These are phyloP conservation scores for Boletus barrowsii DNA, from an alignment of 768 basidiomycete genomes.

Conservation along the genomic window DNA sequence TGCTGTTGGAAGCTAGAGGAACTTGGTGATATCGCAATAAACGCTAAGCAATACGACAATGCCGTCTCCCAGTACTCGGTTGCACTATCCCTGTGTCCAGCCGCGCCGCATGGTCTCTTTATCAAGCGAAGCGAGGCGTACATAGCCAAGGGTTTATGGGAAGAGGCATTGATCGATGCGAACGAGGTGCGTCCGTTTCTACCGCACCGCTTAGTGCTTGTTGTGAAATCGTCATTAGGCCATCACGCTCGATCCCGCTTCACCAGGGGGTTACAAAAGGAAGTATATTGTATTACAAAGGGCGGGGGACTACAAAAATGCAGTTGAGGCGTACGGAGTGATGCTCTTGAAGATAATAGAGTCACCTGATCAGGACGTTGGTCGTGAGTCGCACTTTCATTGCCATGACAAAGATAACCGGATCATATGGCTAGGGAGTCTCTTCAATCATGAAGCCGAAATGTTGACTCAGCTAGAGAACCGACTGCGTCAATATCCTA, in stretches of 20 bases:
- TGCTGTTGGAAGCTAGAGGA: neutral
- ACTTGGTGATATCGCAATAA: neutral
- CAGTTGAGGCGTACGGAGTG: no score
- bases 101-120: neutral
- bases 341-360: neutral
- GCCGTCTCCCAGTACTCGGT: neutral
- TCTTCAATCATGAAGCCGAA: no score
- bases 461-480: conserved; percentile 44
- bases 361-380: neutral
- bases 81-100: neutral
- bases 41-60: no score
- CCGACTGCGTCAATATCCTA: conserved; percentile 50
- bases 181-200: neutral
- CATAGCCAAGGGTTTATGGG: neutral
- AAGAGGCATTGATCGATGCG: neutral
- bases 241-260: no score
- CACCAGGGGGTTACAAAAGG: no score
- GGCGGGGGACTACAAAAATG: no score
- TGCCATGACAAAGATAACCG: no score
- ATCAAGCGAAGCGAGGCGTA: neutral
- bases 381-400: neutral
- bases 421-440: no score
- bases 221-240: no score
- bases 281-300: no score
- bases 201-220: neutral